Evolutionary conservation across 202 grass and related monocot species (phyloP).

Genomic region (Saccharum hybrid): DNA sequence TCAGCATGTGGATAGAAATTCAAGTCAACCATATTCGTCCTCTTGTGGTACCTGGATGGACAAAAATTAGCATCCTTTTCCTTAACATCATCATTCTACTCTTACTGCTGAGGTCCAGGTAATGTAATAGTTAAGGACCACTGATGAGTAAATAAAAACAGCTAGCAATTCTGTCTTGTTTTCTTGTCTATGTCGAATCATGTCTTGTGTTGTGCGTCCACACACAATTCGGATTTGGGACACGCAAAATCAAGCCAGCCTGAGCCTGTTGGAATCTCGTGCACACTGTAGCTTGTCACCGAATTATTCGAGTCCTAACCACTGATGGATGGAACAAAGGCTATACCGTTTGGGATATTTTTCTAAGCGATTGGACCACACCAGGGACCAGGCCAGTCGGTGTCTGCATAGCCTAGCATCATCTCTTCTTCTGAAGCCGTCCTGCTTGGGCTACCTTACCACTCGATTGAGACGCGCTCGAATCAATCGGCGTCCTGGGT

Average conservation of each 20-base stretch:
- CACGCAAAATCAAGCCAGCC: background rate
- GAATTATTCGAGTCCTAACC: background rate
- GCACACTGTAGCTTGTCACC: background rate
- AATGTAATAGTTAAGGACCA: no score
- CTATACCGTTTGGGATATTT: slow-evolving; percentile 35
- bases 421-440: background rate
- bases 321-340: background rate
- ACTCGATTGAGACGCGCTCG: slow-evolving; percentile 3
- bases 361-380: slow-evolving; percentile 16
- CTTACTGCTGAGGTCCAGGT: no score
- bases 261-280: background rate
- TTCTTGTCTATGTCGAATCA: background rate
- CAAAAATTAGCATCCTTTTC: no score
- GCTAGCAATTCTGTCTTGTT: no score
- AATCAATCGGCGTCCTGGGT: background rate
- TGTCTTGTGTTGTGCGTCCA: background rate
- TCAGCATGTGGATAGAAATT: no score
- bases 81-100: no score
- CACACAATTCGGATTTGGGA: background rate
- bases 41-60: no score
- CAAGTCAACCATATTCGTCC: no score
- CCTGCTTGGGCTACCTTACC: slow-evolving; percentile 19
- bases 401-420: background rate
- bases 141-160: no score
- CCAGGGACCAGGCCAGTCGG: background rate